phyloP scores from a whole-genome alignment of 148 eudicot genomes.

The Vaccinium corymbosum region DNA sequence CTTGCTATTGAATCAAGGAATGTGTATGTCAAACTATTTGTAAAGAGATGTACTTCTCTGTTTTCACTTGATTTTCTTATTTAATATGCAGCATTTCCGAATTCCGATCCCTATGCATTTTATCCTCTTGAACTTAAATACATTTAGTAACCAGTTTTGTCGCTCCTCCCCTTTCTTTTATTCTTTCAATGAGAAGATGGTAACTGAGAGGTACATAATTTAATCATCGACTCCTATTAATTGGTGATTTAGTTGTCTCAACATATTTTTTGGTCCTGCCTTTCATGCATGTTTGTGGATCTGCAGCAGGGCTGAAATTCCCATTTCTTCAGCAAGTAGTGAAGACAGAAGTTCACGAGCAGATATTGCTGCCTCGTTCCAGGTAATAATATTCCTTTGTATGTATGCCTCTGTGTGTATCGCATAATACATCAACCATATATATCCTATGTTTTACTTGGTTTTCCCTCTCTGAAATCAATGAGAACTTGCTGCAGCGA shows the following conservation, averaged over 20 bases:
- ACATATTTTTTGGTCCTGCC: neutral
- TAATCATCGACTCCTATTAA: neutral
- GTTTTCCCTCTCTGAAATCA: neutral
- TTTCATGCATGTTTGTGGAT: constrained; percentile 12
- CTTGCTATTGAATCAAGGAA: constrained; percentile 76
- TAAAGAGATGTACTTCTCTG: neutral
- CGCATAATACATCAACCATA: neutral
- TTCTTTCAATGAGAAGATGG: neutral
- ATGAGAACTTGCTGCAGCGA: constrained; percentile 46
- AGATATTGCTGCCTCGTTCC: constrained; percentile 95
- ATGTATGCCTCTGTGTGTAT: neutral
- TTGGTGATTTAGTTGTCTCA: neutral
- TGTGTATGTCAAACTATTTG: constrained; percentile 48
- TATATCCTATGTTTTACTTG: constrained; percentile 1
- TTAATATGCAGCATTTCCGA: neutral
- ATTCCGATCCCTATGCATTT: neutral
- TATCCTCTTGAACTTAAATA: neutral
- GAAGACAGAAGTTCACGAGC: constrained; percentile 81
- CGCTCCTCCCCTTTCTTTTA: neutral
- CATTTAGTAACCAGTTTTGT: neutral
- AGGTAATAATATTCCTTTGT: constrained; percentile 38
- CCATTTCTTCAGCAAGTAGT: constrained; percentile 62
- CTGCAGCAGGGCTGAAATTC: constrained; percentile 67
- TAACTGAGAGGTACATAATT: neutral
- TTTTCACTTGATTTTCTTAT: neutral